Percentiles rank a stretch among this genome's conserved stretches.
phyloP scores from a whole-genome alignment of 2,329 filamentous ascomycete species.

The Colletotrichum navitas region DNA sequence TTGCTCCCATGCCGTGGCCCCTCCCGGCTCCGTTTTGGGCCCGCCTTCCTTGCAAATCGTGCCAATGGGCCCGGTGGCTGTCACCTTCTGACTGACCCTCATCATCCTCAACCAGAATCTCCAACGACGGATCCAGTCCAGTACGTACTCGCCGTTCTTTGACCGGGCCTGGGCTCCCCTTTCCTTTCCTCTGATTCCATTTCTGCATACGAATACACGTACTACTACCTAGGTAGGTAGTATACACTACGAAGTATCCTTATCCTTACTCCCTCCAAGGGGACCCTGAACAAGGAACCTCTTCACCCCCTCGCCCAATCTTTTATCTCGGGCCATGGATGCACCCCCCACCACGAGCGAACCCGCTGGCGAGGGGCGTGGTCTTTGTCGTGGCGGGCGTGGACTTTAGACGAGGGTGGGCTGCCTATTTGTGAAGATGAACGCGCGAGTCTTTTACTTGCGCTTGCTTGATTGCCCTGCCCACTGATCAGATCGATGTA shows the following conservation, averaged over 20 bases:
- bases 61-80: slow-evolving; percentile 23
- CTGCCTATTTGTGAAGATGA: slow-evolving; percentile 38
- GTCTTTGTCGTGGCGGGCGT: slow-evolving; percentile 7
- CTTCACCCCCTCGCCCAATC: slow-evolving; percentile 6
- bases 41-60: slow-evolving; percentile 24
- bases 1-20: slow-evolving; percentile 20
- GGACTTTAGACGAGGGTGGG: slow-evolving; percentile 19
- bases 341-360: slow-evolving; percentile 21
- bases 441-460: slow-evolving; percentile 32
- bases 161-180: slow-evolving; percentile 17
- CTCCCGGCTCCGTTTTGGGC: slow-evolving; percentile 29
- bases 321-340: slow-evolving; percentile 23
- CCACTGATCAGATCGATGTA: slow-evolving; percentile 37
- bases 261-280: slow-evolving; percentile 35
- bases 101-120: slow-evolving; percentile 16
- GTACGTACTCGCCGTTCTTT: slow-evolving; percentile 20
- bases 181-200: slow-evolving; percentile 19
- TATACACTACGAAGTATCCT: slow-evolving; percentile 13
- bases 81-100: slow-evolving; percentile 30
- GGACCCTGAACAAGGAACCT: slow-evolving; percentile 40
- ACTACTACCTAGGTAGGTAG: not conserved
- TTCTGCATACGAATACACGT: not conserved
- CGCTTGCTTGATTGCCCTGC: slow-evolving; percentile 27
- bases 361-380: slow-evolving; percentile 19
- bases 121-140: slow-evolving; percentile 6